phyloP scores from a whole-genome alignment of 2,329 filamentous ascomycete species.

The Stylonectria norvegica region DNA sequence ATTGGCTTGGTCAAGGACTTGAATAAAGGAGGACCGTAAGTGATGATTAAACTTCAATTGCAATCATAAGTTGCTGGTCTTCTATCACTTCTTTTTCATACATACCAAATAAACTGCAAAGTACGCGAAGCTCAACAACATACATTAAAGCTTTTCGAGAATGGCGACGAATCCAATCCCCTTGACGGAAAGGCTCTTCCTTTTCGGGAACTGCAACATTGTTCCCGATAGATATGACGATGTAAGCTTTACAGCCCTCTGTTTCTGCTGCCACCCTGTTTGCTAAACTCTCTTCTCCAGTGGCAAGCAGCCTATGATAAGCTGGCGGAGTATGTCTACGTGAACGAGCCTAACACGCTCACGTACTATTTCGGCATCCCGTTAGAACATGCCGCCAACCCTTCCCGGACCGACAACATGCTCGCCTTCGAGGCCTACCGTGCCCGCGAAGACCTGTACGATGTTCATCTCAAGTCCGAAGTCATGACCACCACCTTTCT shows the following conservation, averaged over 20 bases:
- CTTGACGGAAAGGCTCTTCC: constrained; percentile 15
- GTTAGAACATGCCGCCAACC: constrained; percentile 18
- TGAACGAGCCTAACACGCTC: constrained; percentile 33
- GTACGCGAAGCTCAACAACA: too few species aligned
- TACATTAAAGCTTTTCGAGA: too few species aligned
- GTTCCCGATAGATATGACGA: constrained; percentile 34
- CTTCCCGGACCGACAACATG: constrained; percentile 21
- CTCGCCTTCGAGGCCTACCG: constrained; percentile 23
- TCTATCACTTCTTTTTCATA: too few species aligned
- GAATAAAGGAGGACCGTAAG: too few species aligned
- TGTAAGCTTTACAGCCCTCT: constrained; percentile 16
- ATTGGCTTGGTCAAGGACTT: too few species aligned
- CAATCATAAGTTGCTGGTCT: too few species aligned
- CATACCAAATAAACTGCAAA: too few species aligned
- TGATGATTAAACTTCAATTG: too few species aligned
- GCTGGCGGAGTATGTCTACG: constrained; percentile 34
- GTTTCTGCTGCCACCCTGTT: neutral
- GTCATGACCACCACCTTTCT: constrained; percentile 20
- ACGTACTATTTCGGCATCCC: constrained; percentile 44
- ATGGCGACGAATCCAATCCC: too few species aligned
- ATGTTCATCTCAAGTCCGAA: constrained; percentile 20
- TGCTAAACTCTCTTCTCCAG: constrained; percentile 15
- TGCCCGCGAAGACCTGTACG: constrained; percentile 18
- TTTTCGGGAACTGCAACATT: constrained; percentile 35
- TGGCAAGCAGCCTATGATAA: constrained; percentile 41